phyloP scores from a whole-genome alignment of 495 filamentous ascomycete species.

The Evernia prunastri region DNA sequence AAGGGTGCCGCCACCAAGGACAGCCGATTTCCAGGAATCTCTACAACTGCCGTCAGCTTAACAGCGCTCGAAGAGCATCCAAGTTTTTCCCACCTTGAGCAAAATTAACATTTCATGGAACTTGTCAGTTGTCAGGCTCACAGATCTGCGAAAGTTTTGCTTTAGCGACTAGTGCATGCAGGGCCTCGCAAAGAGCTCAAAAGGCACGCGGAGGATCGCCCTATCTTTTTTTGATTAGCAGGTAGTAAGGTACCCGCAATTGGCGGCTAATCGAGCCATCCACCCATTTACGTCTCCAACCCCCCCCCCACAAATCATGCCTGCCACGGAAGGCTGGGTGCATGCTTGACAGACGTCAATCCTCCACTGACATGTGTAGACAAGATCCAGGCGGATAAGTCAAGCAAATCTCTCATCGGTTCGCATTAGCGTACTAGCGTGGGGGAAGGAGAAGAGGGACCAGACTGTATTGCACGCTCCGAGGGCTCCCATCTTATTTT shows the following conservation, averaged over 20 bases:
- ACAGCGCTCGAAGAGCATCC: constrained; percentile 29
- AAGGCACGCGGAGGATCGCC: background rate
- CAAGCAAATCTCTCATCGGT: background rate
- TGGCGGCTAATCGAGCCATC: constrained; percentile 4
- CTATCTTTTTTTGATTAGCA: background rate
- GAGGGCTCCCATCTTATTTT: too few relatives aligned
- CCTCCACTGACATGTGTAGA: background rate
- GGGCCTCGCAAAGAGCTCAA: background rate
- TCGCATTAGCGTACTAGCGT: constrained; percentile 18
- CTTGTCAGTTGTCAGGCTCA: background rate
- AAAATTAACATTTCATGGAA: background rate
- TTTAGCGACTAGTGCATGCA: constrained; percentile 2
- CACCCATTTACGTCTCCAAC: background rate
- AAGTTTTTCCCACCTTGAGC: constrained; percentile 5
- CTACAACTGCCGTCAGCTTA: constrained; percentile 27
- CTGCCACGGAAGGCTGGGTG: background rate
- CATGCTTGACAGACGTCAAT: constrained; percentile 8
- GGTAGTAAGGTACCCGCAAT: constrained; percentile 16
- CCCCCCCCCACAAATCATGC: background rate
- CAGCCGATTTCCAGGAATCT: constrained; percentile 39
- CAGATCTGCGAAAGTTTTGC: background rate
- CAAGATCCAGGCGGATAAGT: constrained; percentile 13
- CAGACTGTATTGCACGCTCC: background rate
- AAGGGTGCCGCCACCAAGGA: constrained; percentile 29
- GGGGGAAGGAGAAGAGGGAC: background rate